Conservation (phyloP, 176 grass and related monocot species). For the Juncus effusus region DNA sequence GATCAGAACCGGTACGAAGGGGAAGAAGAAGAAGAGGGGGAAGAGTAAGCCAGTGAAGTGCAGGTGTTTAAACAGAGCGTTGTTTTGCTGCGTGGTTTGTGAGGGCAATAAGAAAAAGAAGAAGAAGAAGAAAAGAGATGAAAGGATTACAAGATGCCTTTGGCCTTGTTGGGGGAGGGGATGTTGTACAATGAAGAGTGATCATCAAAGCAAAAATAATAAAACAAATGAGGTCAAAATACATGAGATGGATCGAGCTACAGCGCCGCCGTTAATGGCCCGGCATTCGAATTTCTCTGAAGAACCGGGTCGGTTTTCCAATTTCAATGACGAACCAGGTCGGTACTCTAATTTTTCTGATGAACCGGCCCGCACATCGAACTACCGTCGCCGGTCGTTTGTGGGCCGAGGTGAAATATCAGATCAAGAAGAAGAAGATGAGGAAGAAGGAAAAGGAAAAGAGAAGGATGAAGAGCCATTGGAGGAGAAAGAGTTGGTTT, state of each 20-base stretch:
- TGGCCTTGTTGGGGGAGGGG: slow-evolving; percentile 47
- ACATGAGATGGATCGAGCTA: slow-evolving; percentile 3
- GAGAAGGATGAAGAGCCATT: slow-evolving; percentile 1
- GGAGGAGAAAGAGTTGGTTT: slow-evolving; percentile 36
- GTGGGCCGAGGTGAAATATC: background rate
- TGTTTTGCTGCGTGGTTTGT: slow-evolving; percentile 56
- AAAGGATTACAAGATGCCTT: slow-evolving; percentile 11
- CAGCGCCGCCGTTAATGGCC: background rate
- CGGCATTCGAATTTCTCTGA: slow-evolving; percentile 5
- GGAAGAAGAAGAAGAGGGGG: slow-evolving; percentile 28
- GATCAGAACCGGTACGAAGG: slow-evolving; percentile 56
- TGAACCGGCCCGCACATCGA: slow-evolving; percentile 5
- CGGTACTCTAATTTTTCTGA: slow-evolving; percentile 16
- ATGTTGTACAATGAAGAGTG: slow-evolving; percentile 30
- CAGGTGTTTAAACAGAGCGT: slow-evolving; percentile 53
- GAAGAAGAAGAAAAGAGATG: slow-evolving; percentile 27
- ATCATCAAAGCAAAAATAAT: slow-evolving; percentile 18
- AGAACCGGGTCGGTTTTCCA: slow-evolving; percentile 3
- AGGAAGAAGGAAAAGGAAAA: background rate
- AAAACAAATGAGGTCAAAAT: slow-evolving; percentile 9
- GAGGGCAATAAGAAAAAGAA: slow-evolving; percentile 15
- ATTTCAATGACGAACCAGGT: slow-evolving; percentile 15
- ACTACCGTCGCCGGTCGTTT: slow-evolving; percentile 4
- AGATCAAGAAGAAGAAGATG: background rate
- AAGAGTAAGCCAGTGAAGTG: slow-evolving; percentile 37